These are phyloP conservation scores for Quercus variabilis DNA, from an alignment of 306 rosid species.

Conservation along the genomic window DNA sequence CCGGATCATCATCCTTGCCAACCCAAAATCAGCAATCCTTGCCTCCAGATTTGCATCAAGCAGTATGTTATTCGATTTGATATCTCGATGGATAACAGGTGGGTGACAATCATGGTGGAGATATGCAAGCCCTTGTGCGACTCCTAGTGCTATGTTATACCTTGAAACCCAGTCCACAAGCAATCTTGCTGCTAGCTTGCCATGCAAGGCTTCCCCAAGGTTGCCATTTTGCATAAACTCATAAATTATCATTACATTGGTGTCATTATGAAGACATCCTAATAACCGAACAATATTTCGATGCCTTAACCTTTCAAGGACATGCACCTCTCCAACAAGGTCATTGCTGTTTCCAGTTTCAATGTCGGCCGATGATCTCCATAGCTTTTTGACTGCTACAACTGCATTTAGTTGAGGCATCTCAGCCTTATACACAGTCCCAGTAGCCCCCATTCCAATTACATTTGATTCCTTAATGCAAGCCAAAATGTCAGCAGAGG, in stretches of 20 bases:
- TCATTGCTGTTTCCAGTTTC: conserved; percentile 73
- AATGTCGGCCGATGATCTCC: conserved; percentile 71
- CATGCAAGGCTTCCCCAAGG: conserved; percentile 91
- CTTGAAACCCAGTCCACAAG: conserved; percentile 93
- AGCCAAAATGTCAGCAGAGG: conserved; percentile 71
- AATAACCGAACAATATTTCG: conserved; percentile 82
- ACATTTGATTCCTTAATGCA: conserved; percentile 85
- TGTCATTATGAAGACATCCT: conserved; percentile 74
- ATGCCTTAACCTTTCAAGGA: conserved; percentile 85
- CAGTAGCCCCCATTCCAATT: conserved; percentile 89
- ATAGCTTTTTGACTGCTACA: conserved; percentile 84
- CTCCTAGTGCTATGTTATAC: conserved; percentile 86
- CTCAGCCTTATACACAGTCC: conserved; percentile 87
- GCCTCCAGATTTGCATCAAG: conserved; percentile 91
- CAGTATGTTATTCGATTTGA: conserved; percentile 84
- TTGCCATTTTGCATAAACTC: conserved; percentile 86
- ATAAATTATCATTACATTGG: conserved; percentile 79
- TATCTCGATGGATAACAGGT: conserved; percentile 82
- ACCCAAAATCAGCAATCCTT: conserved; percentile 88
- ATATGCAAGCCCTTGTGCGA: conserved; percentile 91
- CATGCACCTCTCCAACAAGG: conserved; percentile 87
- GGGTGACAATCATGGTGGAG: conserved; percentile 97
- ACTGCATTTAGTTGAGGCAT: conserved; percentile 55
- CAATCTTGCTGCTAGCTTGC: conserved; percentile 52
- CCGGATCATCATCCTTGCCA: conserved; percentile 83